Evolutionary conservation across 495 filamentous ascomycete species (phyloP), one percentile per base, ranked within the genome.

Genomic region (Penicillium robsamsonii): DNA sequence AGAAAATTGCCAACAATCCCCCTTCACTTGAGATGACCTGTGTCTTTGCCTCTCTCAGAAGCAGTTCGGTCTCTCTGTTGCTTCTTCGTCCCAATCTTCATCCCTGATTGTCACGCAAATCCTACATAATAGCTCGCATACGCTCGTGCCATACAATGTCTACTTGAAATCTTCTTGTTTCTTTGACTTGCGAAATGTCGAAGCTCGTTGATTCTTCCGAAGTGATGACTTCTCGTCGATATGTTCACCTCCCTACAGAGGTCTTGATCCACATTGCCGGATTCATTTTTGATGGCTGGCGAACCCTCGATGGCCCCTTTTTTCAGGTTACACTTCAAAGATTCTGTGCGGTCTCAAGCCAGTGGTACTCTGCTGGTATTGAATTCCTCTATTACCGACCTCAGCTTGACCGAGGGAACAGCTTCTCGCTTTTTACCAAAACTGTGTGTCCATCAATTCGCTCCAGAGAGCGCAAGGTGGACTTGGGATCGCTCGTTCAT

Each of bases 291-390:
- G 40, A 48, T 7, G 13, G 20, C 12, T 20, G 48, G 48, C 0
- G 40, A 7, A 12, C 18, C 10, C 13, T 15, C 13, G 5, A 38
- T 3, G 2, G 2, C n/a, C 10, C 15, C 4, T 4, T 1, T 35
- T 11, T 1, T 13, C 20, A 43, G 46, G 5, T 62, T 41, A 53
- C 84, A 85, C 69, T 89, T n/a, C 70, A 77, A 58, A 70, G 72
- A 0, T 84, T 81, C 63, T 80, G 79, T 61, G 72, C 86, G 18
- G 77, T 88, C 13, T 84, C 78, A 7, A 77, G 77, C 13, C 76
- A 85, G 52, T 91, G 87, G 87, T 88, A 89, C 62, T 75, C 77
- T 10, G 77, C 75, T 5, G 74, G 77, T 12, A 74, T 86, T 8
- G 58, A 76, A 0, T 67, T 71, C 20, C 79, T 91, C n/a, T 91